Conservation (phyloP, 129 eudicot species). For the Flaveria sonorensis region DNA sequence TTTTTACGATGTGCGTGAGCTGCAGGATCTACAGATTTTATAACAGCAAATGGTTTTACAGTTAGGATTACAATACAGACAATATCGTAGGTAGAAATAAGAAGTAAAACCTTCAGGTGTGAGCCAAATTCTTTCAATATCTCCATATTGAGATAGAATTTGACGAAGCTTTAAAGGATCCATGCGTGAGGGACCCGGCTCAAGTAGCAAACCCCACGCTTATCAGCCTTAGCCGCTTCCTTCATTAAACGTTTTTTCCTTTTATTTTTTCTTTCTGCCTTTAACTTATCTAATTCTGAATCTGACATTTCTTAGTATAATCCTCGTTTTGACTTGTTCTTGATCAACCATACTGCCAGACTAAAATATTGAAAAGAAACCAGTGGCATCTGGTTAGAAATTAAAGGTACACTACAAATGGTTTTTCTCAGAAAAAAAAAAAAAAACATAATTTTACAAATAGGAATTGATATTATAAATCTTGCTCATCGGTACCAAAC, state of each 20-base stretch:
- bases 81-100: constrained; percentile 1
- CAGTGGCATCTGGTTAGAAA: background rate
- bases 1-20: constrained; percentile 69
- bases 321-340: constrained; percentile 39
- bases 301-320: constrained; percentile 13
- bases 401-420: background rate
- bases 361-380: background rate
- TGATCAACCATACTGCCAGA: constrained; percentile 53
- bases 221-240: constrained; percentile 71
- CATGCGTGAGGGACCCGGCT: constrained; percentile 92
- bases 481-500: background rate
- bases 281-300: constrained; percentile 30
- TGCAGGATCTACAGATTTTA: constrained; percentile 52
- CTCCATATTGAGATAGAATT: constrained; percentile 77
- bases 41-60: constrained; percentile 1
- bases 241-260: constrained; percentile 50
- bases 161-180: constrained; percentile 86
- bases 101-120: constrained; percentile 72
- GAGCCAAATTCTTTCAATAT: constrained; percentile 80
- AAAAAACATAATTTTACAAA: no score
- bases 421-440: background rate
- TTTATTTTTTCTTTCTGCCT: constrained; percentile 44
- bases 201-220: constrained; percentile 91
- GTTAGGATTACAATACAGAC: background rate
- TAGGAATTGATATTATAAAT: background rate